Evolutionary conservation across 495 filamentous ascomycete genomes (phyloP).

Genomic region (Tuber aestivum): DNA sequence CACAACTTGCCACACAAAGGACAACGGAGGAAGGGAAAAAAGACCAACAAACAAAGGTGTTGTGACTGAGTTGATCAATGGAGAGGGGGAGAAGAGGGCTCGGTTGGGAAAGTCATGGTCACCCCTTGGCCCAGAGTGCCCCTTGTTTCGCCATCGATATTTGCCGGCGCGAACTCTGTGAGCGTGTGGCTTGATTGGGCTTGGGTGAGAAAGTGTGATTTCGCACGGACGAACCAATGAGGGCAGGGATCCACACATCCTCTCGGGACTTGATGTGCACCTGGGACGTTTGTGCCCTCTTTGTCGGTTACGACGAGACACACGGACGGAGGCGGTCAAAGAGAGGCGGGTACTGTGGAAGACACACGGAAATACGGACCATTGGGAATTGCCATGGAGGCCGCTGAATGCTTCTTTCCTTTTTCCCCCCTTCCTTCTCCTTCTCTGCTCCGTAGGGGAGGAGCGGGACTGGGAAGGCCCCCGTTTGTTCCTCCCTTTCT

Average conservation of each 20-base stretch:
- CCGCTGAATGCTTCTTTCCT: neutral
- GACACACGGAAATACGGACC: neutral
- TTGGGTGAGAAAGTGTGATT: neutral
- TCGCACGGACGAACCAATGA: neutral
- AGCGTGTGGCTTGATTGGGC: neutral
- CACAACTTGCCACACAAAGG: neutral
- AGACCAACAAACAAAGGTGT: conserved; percentile 2
- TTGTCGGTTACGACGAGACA: neutral
- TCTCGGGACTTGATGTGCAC: neutral
- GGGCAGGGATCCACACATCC: neutral
- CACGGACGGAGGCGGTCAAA: neutral
- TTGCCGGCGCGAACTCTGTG: neutral
- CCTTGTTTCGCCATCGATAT: conserved; percentile 1
- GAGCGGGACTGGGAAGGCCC: neutral
- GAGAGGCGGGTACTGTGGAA: neutral
- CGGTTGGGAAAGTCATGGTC: neutral
- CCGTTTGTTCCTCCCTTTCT: neutral
- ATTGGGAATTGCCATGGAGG: neutral
- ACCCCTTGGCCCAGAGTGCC: neutral
- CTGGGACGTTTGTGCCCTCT: neutral
- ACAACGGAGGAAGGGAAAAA: neutral
- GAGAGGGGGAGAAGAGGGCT: neutral
- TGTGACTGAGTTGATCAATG: neutral
- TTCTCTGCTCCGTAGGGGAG: neutral
- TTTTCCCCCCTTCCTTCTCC: neutral